A percentile compares a stretch with the other conserved stretches of the same genome.
These are phyloP conservation scores for Dipteronia sinensis DNA, from an alignment of 345 rosid genomes.

Conservation along the genomic window DNA sequence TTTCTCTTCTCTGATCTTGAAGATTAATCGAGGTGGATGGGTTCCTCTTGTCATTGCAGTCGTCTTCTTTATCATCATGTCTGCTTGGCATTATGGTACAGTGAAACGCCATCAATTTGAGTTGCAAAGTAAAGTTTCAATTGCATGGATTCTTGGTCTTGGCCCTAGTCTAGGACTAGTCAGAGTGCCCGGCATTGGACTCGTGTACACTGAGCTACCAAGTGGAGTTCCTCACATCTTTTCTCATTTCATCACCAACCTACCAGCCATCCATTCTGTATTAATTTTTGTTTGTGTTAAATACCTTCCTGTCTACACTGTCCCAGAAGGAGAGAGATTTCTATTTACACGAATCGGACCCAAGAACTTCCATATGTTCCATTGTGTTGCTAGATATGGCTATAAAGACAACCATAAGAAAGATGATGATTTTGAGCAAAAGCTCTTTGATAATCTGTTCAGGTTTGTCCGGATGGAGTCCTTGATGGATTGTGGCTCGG, in stretches of 20 bases:
- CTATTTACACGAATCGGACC: constrained; percentile 32
- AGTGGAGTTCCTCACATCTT: constrained; percentile 44
- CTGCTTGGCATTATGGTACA: constrained; percentile 36
- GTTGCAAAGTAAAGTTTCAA: constrained; percentile 34
- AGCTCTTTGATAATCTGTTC: constrained; percentile 31
- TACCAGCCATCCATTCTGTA: constrained; percentile 44
- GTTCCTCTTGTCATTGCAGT: constrained; percentile 35
- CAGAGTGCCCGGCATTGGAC: constrained; percentile 37
- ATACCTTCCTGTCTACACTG: constrained; percentile 41
- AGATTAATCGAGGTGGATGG: constrained; percentile 43
- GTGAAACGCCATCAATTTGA: constrained; percentile 35
- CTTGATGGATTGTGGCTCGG: constrained; percentile 34
- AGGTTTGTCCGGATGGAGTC: constrained; percentile 31
- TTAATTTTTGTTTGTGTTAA: constrained; percentile 37
- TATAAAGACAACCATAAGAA: constrained; percentile 38
- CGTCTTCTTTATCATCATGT: constrained; percentile 30
- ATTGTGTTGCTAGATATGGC: constrained; percentile 43
- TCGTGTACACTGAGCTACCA: constrained; percentile 34
- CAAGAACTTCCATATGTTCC: constrained; percentile 36
- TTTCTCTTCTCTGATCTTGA: constrained; percentile 36
- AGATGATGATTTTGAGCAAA: constrained; percentile 37
- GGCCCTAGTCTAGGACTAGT: constrained; percentile 40
- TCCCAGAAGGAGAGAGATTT: constrained; percentile 38
- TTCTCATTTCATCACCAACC: constrained; percentile 38
- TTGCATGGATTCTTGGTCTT: constrained; percentile 38